Conservation (phyloP, 306 rosid species). For the Gynostemma pentaphyllum region DNA sequence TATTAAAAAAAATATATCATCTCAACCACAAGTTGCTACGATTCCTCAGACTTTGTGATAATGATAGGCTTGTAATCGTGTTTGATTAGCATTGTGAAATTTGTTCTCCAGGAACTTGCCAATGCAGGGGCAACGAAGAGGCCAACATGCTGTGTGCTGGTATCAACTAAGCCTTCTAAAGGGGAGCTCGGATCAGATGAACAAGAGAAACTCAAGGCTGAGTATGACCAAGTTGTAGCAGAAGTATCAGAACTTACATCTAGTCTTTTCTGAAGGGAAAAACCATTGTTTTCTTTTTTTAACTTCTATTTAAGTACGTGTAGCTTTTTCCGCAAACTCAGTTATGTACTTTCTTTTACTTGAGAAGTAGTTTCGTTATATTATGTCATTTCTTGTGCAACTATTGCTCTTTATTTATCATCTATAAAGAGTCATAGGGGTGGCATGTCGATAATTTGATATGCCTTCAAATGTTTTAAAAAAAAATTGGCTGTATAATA, state of each 20-base stretch:
- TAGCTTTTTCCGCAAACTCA: constrained; percentile 1
- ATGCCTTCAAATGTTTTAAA: too few relatives aligned
- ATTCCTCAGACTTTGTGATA: not conserved
- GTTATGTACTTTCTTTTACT: not conserved
- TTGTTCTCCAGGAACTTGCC: constrained; percentile 66
- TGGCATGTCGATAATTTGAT: not conserved
- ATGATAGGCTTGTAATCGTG: not conserved
- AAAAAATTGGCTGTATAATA: too few relatives aligned
- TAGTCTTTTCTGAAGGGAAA: constrained; percentile 43
- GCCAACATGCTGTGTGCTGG: constrained; percentile 93
- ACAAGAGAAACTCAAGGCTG: constrained; percentile 64
- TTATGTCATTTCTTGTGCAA: not conserved
- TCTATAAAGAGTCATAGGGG: not conserved
- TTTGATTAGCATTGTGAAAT: not conserved
- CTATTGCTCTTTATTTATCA: not conserved
- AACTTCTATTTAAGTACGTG: not conserved
- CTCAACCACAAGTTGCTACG: not conserved
- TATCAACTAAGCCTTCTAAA: constrained; percentile 66
- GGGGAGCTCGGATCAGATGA: constrained; percentile 54
- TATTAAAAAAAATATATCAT: too few relatives aligned
- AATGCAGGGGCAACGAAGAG: constrained; percentile 92
- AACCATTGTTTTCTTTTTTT: not conserved
- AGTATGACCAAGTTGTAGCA: constrained; percentile 48
- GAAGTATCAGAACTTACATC: constrained; percentile 47
- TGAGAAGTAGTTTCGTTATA: not conserved